Percentiles rank a stretch among this genome's conserved stretches.
Conservation (phyloP, 164 flowering plant genomes). For the Protea cynaroides region DNA sequence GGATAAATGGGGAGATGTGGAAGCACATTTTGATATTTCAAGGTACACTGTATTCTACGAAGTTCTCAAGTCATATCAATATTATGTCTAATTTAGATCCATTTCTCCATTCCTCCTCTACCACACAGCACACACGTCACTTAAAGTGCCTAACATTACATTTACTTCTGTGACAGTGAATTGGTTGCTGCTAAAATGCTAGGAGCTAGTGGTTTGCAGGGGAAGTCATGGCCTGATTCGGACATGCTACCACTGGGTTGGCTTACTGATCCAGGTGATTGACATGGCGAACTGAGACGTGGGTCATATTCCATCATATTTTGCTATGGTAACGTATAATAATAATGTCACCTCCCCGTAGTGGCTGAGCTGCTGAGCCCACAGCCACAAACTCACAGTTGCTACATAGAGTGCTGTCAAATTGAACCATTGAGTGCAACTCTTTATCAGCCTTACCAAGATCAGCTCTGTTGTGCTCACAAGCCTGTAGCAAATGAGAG, state of each 20-base stretch:
- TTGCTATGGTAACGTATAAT: background rate
- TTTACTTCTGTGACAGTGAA: conserved; percentile 42
- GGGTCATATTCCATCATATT: background rate
- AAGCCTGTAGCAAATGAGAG: too few relatives aligned
- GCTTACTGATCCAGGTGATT: conserved; percentile 75
- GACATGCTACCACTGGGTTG: conserved; percentile 95
- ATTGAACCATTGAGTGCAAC: too few relatives aligned
- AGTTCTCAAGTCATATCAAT: background rate
- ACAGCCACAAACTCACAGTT: conserved; percentile 3
- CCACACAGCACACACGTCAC: too few relatives aligned
- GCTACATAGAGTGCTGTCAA: background rate
- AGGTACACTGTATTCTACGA: conserved; percentile 31
- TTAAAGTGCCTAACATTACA: background rate
- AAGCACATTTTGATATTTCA: conserved; percentile 68
- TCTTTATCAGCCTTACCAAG: background rate
- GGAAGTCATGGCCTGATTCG: conserved; percentile 91
- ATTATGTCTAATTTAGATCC: background rate
- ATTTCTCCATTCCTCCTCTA: background rate
- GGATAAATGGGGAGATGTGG: conserved; percentile 83
- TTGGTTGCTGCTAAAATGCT: conserved; percentile 55
- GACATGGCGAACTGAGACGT: background rate
- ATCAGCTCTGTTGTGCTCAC: too few relatives aligned
- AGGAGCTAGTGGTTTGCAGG: conserved; percentile 62
- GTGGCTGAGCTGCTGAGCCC: background rate
- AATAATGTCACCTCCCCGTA: too few relatives aligned